Evolutionary conservation across 371 early-diverging fungal genomes (phyloP).

Genomic region (Mucor irregularis): DNA sequence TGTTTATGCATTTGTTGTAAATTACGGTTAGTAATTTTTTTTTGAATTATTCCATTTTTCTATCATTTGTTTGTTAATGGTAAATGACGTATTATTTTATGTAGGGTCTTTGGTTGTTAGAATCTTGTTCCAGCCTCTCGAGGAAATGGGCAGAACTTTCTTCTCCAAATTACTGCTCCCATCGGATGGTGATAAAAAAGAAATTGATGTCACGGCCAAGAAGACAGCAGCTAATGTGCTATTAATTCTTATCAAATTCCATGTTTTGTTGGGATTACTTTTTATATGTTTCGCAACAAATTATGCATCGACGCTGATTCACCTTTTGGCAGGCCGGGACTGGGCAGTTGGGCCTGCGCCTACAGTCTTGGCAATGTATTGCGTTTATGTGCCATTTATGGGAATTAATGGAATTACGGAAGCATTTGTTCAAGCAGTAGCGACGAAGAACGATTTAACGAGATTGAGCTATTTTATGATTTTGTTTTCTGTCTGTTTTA

Average conservation of each 20-base stretch:
- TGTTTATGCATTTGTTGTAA: constrained; percentile 81
- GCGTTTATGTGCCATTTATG: constrained; percentile 90
- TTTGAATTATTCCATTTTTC: background rate
- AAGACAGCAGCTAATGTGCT: constrained; percentile 58
- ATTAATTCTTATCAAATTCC: constrained; percentile 68
- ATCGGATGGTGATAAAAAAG: background rate
- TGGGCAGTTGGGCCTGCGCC: constrained; percentile 64
- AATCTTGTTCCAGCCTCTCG: constrained; percentile 91
- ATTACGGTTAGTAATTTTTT: constrained; percentile 65
- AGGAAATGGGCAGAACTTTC: constrained; percentile 84
- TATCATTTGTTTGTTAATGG: background rate
- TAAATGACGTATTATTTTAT: background rate
- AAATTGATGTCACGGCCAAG: constrained; percentile 1
- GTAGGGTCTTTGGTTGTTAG: constrained; percentile 87
- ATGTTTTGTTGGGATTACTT: constrained; percentile 76
- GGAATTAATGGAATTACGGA: constrained; percentile 95
- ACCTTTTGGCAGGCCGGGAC: constrained; percentile 65
- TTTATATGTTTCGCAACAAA: constrained; percentile 85
- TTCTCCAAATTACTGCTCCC: constrained; percentile 66
- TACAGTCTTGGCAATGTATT: constrained; percentile 71
- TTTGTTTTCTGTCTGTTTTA: constrained; percentile 73
- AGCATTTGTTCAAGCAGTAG: constrained; percentile 90
- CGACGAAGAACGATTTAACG: constrained; percentile 59
- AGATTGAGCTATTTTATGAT: constrained; percentile 75
- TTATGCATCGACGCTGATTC: constrained; percentile 75